Conservation (phyloP, 2,329 filamentous ascomycete genomes). For the Pseudomassariella vexata region DNA sequence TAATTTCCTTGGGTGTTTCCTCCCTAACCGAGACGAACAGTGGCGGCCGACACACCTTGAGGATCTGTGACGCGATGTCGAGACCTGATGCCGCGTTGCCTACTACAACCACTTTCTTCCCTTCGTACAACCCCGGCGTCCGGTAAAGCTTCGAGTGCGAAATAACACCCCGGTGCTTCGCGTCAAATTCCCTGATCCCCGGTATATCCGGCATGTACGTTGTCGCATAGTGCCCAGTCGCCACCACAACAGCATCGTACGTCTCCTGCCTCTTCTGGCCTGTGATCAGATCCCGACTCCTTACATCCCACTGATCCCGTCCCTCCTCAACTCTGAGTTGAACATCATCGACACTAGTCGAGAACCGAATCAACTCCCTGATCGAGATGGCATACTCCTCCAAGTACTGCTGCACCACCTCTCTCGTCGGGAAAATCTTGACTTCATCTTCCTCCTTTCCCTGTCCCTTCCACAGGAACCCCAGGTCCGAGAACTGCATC, state of each 20-base stretch:
- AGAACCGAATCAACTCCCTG: slow-evolving; percentile 61
- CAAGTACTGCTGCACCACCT: slow-evolving; percentile 69
- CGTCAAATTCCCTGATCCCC: slow-evolving; percentile 55
- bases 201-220: slow-evolving; percentile 60
- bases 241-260: slow-evolving; percentile 72
- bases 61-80: slow-evolving; percentile 77
- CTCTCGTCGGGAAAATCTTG: slow-evolving; percentile 69
- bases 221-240: slow-evolving; percentile 69
- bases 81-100: slow-evolving; percentile 80
- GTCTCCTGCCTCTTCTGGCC: slow-evolving; percentile 31
- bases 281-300: slow-evolving; percentile 43
- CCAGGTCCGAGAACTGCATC: slow-evolving; percentile 72
- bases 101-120: slow-evolving; percentile 74
- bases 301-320: slow-evolving; percentile 53
- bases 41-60: slow-evolving; percentile 48
- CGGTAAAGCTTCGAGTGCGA: slow-evolving; percentile 79
- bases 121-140: slow-evolving; percentile 52
- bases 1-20: slow-evolving; percentile 38
- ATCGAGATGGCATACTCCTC: slow-evolving; percentile 65
- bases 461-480: too few relatives aligned
- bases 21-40: slow-evolving; percentile 60
- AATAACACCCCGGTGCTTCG: slow-evolving; percentile 53
- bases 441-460: slow-evolving; percentile 50
- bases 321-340: slow-evolving; percentile 18
- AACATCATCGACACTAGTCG: slow-evolving; percentile 59